Evolutionary conservation across 768 basidiomycete species (phyloP).

Genomic region (Termitomyces sp.): DNA sequence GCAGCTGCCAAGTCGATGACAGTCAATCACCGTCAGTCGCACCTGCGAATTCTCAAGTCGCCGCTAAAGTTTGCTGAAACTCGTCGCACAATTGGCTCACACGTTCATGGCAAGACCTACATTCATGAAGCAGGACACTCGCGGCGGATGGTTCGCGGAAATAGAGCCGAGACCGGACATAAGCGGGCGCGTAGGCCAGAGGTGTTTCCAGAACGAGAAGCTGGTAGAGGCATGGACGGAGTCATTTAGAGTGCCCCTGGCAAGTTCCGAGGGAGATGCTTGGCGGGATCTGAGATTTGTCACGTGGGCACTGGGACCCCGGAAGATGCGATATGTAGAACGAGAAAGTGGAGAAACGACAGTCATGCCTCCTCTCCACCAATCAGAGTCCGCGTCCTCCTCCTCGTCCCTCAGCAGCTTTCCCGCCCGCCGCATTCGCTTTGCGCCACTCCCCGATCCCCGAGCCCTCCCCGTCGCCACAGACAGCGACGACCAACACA

Average conservation of each 20-base stretch:
- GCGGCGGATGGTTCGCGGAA: no score
- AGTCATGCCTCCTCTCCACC: conserved; percentile 4
- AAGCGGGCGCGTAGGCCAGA: no score
- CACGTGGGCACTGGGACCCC: conserved; percentile 16
- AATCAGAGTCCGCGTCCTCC: conserved; percentile 11
- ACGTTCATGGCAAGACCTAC: no score
- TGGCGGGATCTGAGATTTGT: not conserved
- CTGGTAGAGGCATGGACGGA: no score
- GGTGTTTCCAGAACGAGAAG: no score
- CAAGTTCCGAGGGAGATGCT: not conserved
- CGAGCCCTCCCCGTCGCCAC: conserved; percentile 39
- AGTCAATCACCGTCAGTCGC: no score
- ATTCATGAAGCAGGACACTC: no score
- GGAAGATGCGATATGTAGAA: conserved; percentile 8
- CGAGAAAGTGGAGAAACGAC: not conserved
- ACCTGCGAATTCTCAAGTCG: no score
- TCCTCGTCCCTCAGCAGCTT: conserved; percentile 6
- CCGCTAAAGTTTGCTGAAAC: no score
- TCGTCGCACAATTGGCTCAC: no score
- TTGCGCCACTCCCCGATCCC: conserved; percentile 83
- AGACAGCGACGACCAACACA: conserved; percentile 25
- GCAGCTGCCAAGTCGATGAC: no score
- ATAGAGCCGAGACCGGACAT: no score
- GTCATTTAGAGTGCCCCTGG: not conserved
- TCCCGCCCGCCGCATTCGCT: conserved; percentile 48